Conservation (phyloP, 352 stramenopile genomes). For the Salisapilia sapeloensis region DNA sequence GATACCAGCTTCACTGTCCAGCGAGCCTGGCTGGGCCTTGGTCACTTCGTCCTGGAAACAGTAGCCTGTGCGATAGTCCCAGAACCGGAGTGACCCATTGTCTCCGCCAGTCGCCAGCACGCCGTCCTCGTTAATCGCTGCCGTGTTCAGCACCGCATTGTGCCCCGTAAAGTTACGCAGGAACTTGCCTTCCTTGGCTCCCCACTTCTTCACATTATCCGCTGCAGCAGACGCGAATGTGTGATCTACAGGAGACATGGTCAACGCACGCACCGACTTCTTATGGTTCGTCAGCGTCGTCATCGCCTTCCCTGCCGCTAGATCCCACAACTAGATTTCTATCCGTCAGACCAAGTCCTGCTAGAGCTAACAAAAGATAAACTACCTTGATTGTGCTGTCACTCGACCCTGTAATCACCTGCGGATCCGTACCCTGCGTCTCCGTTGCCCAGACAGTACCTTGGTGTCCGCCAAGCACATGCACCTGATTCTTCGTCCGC, state of each 20-base stretch:
- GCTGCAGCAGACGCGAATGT: slow-evolving; percentile 94
- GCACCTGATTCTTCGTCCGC: slow-evolving; percentile 95
- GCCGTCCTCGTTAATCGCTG: slow-evolving; percentile 96
- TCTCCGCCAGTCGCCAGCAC: slow-evolving; percentile 94
- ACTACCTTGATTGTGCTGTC: slow-evolving; percentile 92
- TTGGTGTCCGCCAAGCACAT: slow-evolving; percentile 93
- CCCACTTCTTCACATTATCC: slow-evolving; percentile 99
- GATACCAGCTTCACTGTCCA: slow-evolving; percentile 97
- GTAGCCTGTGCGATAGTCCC: slow-evolving; percentile 97
- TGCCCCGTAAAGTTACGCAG: slow-evolving; percentile 95
- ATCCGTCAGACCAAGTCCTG: too few relatives aligned
- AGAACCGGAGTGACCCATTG: slow-evolving; percentile 96
- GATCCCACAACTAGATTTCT: slow-evolving; percentile 89
- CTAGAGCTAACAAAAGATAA: not conserved
- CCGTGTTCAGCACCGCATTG: slow-evolving; percentile 96
- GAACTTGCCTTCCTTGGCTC: slow-evolving; percentile 89
- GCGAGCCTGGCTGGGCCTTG: slow-evolving; percentile 87
- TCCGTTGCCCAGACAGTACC: slow-evolving; percentile 92
- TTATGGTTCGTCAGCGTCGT: slow-evolving; percentile 99
- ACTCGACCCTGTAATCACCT: slow-evolving; percentile 85
- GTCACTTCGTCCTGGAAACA: slow-evolving; percentile 94
- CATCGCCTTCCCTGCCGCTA: slow-evolving; percentile 95
- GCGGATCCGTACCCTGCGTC: slow-evolving; percentile 93
- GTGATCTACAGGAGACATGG: slow-evolving; percentile 86
- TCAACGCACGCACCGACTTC: slow-evolving; percentile 90